Evolutionary conservation across 441 rosid genomes (phyloP).

Genomic region (Corymbia calophylla): DNA sequence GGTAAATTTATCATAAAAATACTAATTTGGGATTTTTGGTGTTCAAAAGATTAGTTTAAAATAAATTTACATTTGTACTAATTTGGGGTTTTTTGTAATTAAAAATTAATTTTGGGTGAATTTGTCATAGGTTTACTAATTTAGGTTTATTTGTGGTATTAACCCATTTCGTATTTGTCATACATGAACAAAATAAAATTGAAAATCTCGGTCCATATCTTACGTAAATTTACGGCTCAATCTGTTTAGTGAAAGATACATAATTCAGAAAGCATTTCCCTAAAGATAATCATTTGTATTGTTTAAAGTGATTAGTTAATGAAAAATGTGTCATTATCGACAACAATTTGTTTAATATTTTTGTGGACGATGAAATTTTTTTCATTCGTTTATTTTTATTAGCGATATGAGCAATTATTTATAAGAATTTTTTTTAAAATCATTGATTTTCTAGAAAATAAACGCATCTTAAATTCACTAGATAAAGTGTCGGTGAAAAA

Average conservation of each 20-base stretch:
- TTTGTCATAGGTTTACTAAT: too few species aligned
- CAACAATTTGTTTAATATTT: background rate
- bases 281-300: background rate
- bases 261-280: background rate
- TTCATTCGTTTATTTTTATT: background rate
- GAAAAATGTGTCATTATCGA: background rate
- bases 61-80: too few species aligned
- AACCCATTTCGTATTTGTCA: too few species aligned
- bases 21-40: too few species aligned
- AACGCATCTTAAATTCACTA: background rate
- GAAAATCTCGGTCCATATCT: background rate
- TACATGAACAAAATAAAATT: background rate
- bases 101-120: too few species aligned
- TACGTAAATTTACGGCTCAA: background rate
- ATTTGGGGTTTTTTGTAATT: too few species aligned
- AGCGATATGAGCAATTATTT: rapidly evolving
- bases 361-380: rapidly evolving
- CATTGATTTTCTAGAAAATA: background rate
- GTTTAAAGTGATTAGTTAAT: background rate
- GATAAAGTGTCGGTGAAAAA: background rate
- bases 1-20: too few species aligned
- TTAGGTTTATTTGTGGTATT: too few species aligned
- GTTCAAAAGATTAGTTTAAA: too few species aligned
- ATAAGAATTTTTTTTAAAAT: background rate
- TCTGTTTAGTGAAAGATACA: background rate